A percentile compares a stretch with the other conserved stretches of the same genome.
Conservation (phyloP, 768 basidiomycete genomes). For the Pholiota conissans region DNA sequence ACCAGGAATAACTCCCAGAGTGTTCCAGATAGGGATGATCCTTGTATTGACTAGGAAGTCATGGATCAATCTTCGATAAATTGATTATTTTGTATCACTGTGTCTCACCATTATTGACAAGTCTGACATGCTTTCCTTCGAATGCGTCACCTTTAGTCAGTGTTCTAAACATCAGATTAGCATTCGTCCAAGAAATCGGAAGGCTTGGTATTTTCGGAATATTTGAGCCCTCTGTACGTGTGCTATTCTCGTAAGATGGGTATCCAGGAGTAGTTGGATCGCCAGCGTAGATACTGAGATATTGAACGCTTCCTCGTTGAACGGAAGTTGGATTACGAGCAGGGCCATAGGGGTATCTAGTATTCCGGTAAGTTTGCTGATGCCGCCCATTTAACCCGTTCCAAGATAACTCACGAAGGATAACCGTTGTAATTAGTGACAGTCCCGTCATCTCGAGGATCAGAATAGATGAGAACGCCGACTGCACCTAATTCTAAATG, state of each 20-base stretch:
- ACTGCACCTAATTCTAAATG: slow-evolving; percentile 58
- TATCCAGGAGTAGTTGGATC: slow-evolving; percentile 87
- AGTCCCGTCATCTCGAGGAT: slow-evolving; percentile 79
- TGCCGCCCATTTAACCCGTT: not conserved
- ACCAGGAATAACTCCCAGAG: slow-evolving; percentile 81
- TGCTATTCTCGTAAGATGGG: slow-evolving; percentile 83
- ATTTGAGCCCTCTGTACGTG: slow-evolving; percentile 59
- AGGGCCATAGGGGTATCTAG: slow-evolving; percentile 74
- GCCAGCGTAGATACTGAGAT: slow-evolving; percentile 64
- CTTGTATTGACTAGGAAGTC: slow-evolving; percentile 61
- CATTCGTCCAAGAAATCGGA: slow-evolving; percentile 90
- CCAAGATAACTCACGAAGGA: slow-evolving; percentile 29
- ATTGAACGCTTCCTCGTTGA: slow-evolving; percentile 82
- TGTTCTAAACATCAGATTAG: slow-evolving; percentile 52
- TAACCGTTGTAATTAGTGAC: slow-evolving; percentile 78
- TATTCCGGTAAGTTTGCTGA: not conserved
- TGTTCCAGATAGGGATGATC: slow-evolving; percentile 90
- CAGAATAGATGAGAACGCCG: slow-evolving; percentile 79
- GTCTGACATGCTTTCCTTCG: slow-evolving; percentile 37
- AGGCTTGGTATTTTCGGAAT: slow-evolving; percentile 79
- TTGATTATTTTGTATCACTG: not conserved
- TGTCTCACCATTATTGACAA: slow-evolving; percentile 53
- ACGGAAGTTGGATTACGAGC: slow-evolving; percentile 83
- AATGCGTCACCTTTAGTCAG: slow-evolving; percentile 15
- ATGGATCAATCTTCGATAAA: not conserved